Conservation (phyloP, 306 rosid genomes). For the Macrotyloma uniflorum region DNA sequence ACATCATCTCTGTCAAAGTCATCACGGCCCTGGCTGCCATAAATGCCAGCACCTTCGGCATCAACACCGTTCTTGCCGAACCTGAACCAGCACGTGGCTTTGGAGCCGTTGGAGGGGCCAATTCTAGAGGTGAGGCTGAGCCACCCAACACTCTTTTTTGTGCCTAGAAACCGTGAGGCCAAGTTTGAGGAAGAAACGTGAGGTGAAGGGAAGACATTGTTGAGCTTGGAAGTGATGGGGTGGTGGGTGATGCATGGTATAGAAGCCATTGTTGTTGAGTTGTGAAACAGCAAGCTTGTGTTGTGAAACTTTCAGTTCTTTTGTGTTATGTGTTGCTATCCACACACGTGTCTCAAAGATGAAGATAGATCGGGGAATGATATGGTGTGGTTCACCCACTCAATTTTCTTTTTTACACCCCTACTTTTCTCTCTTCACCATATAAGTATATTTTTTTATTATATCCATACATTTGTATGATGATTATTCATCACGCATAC, state of each 20-base stretch:
- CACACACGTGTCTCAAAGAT: conserved; percentile 48
- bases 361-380: conserved; percentile 17
- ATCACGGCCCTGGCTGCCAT: conserved; percentile 91
- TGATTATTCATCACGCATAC: too few relatives aligned
- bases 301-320: neutral
- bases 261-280: conserved; percentile 70
- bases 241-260: conserved; percentile 60
- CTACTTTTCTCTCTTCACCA: too few relatives aligned
- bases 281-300: neutral
- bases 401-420: neutral
- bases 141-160: conserved; percentile 45
- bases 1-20: conserved; percentile 95
- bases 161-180: conserved; percentile 57
- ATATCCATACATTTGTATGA: too few relatives aligned
- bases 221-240: conserved; percentile 44
- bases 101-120: conserved; percentile 90
- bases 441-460: too few relatives aligned
- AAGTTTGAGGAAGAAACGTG: conserved; percentile 44
- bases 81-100: conserved; percentile 81
- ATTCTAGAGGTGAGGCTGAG: conserved; percentile 41
- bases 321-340: conserved; percentile 29
- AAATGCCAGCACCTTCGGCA: conserved; percentile 97
- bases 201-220: conserved; percentile 32
- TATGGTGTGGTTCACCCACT: neutral
- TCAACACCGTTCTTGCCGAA: conserved; percentile 88